These are phyloP conservation scores for Metschnikowia chrysomelidarum DNA, from an alignment of 805 yeast genomes.

Conservation along the genomic window DNA sequence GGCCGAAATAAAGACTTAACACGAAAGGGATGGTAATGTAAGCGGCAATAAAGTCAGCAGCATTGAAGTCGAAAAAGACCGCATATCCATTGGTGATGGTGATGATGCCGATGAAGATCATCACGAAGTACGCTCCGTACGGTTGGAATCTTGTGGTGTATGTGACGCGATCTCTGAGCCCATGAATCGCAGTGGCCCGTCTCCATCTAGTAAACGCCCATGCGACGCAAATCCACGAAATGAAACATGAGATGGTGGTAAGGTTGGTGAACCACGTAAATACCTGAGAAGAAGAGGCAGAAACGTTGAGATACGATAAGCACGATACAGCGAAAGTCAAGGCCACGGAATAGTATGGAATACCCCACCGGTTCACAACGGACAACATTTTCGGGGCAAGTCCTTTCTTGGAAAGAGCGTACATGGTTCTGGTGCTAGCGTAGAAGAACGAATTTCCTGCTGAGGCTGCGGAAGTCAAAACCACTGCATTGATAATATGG, in stretches of 20 bases:
- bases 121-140: conserved; percentile 53
- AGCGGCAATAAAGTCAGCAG: conserved; percentile 65
- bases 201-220: conserved; percentile 60
- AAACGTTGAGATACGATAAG: conserved; percentile 53
- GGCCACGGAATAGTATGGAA: conserved; percentile 35
- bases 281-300: conserved; percentile 50
- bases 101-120: conserved; percentile 49
- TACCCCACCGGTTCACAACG: conserved; percentile 42
- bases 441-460: conserved; percentile 24
- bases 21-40: conserved; percentile 65
- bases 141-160: conserved; percentile 58
- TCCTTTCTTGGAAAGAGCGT: conserved; percentile 19
- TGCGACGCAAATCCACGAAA: conserved; percentile 58
- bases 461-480: conserved; percentile 60
- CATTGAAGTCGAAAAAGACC: conserved; percentile 58
- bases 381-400: conserved; percentile 18
- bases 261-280: conserved; percentile 67
- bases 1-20: conserved; percentile 54
- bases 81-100: conserved; percentile 72
- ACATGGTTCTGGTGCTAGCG: conserved; percentile 21
- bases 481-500: conserved; percentile 72
- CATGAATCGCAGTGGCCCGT: conserved; percentile 56
- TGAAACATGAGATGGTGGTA: conserved; percentile 63
- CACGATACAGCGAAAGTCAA: conserved; percentile 40
- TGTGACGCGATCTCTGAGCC: conserved; percentile 54